Evolutionary conservation across 768 basidiomycete genomes (phyloP).

Genomic region (Podaxis carcinomalis): DNA sequence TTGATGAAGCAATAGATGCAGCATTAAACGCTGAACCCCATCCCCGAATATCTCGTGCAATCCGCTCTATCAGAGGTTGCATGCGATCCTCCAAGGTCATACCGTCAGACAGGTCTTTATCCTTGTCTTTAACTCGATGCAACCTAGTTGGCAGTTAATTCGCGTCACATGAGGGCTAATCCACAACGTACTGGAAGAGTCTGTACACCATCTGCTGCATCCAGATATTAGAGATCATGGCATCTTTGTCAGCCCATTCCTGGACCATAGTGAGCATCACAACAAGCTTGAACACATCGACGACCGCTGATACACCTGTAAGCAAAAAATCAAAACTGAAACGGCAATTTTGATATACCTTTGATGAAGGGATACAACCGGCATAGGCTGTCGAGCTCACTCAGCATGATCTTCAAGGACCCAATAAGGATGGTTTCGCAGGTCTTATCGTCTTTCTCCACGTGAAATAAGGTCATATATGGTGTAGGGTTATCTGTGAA

Average conservation of each 20-base stretch:
- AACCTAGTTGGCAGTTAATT: too few species aligned
- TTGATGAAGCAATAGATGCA: too few species aligned
- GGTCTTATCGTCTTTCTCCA: neutral
- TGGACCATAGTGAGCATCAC: slow-evolving; percentile 43
- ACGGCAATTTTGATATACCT: neutral
- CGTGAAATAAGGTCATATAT: too few species aligned
- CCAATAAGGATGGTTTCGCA: neutral
- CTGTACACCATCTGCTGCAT: slow-evolving; percentile 47
- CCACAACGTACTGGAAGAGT: slow-evolving; percentile 18
- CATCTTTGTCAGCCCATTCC: slow-evolving; percentile 46
- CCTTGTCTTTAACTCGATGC: too few species aligned
- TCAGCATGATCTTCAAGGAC: neutral
- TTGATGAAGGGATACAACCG: neutral
- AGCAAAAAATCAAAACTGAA: slow-evolving; percentile 20
- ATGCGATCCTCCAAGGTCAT: too few species aligned
- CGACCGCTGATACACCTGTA: slow-evolving; percentile 34
- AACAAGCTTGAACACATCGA: slow-evolving; percentile 45
- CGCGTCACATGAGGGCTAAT: neutral
- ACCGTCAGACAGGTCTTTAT: too few species aligned
- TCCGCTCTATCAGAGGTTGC: too few species aligned
- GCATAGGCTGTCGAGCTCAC: neutral
- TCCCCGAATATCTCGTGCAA: too few species aligned
- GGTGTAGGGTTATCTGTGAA: too few species aligned
- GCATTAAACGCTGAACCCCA: too few species aligned
- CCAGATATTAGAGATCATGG: slow-evolving; percentile 38